These are phyloP conservation scores for Amanita rimosa DNA, from an alignment of 768 basidiomycete species.

Conservation along the genomic window DNA sequence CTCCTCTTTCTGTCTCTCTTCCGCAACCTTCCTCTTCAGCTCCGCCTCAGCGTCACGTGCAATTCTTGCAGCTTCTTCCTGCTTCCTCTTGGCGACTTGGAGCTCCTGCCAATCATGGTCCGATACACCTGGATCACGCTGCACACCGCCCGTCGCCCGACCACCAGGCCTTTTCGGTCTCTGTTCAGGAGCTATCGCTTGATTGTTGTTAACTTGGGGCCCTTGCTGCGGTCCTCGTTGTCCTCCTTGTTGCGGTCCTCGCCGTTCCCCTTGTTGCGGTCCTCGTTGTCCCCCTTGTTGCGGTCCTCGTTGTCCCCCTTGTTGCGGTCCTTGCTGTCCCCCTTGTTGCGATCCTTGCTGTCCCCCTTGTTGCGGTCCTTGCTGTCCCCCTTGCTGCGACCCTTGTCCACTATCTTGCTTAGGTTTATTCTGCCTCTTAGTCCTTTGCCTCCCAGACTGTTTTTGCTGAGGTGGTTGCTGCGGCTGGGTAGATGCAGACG, in stretches of 20 bases:
- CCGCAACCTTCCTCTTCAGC: slow-evolving; percentile 12
- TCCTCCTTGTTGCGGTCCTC: too few species aligned
- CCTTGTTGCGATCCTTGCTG: not conserved
- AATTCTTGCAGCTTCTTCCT: slow-evolving; percentile 15
- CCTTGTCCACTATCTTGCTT: not conserved
- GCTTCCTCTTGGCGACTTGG: slow-evolving; percentile 25
- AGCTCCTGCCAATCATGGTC: slow-evolving; percentile 42
- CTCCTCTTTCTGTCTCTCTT: slow-evolving; percentile 13
- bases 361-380: not conserved
- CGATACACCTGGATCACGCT: slow-evolving; percentile 39
- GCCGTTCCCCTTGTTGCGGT: too few species aligned
- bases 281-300: too few species aligned
- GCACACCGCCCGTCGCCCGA: not conserved
- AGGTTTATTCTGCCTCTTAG: not conserved
- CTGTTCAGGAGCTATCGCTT: not conserved
- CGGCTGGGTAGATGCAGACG: slow-evolving; percentile 8
- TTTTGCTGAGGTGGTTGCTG: slow-evolving; percentile 1
- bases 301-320: too few species aligned
- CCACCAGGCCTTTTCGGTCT: not conserved
- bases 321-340: not conserved
- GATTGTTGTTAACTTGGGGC: too few species aligned
- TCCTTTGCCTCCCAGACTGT: not conserved
- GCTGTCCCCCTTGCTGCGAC: not conserved
- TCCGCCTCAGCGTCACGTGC: slow-evolving; percentile 14
- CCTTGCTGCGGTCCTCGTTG: too few species aligned